These are phyloP conservation scores for Pistacia vera DNA, from an alignment of 345 rosid genomes.

Conservation along the genomic window DNA sequence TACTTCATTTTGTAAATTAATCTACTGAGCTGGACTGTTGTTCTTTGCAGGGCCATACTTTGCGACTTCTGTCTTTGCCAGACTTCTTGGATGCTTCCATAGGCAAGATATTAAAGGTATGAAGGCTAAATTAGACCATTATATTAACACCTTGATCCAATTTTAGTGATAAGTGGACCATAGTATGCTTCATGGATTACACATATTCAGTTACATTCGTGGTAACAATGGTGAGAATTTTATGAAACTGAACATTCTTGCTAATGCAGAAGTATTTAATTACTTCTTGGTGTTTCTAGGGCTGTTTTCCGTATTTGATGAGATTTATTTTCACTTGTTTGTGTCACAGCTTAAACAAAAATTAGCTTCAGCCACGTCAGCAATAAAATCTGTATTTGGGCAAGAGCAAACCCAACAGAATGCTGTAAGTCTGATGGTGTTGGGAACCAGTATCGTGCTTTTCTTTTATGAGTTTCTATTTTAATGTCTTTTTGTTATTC, in stretches of 20 bases:
- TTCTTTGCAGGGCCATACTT: constrained; percentile 81
- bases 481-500: constrained; percentile 10
- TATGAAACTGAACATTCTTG: too few species aligned
- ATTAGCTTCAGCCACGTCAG: constrained; percentile 89
- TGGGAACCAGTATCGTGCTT: constrained; percentile 16
- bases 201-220: too few species aligned
- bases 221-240: too few species aligned
- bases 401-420: constrained; percentile 60
- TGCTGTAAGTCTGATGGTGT: constrained; percentile 59
- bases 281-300: neutral
- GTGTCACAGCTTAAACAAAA: constrained; percentile 84
- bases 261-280: too few species aligned
- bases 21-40: constrained; percentile 18
- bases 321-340: constrained; percentile 9
- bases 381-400: constrained; percentile 94
- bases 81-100: constrained; percentile 96
- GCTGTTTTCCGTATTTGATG: neutral
- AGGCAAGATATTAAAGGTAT: constrained; percentile 94
- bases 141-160: too few species aligned
- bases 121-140: constrained; percentile 5
- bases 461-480: neutral
- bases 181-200: too few species aligned
- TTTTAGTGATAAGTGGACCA: too few species aligned
- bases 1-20: constrained; percentile 9
- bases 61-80: constrained; percentile 88